phyloP scores from a whole-genome alignment of 2,329 filamentous ascomycete species.

The Fusarium pseudonygamai region DNA sequence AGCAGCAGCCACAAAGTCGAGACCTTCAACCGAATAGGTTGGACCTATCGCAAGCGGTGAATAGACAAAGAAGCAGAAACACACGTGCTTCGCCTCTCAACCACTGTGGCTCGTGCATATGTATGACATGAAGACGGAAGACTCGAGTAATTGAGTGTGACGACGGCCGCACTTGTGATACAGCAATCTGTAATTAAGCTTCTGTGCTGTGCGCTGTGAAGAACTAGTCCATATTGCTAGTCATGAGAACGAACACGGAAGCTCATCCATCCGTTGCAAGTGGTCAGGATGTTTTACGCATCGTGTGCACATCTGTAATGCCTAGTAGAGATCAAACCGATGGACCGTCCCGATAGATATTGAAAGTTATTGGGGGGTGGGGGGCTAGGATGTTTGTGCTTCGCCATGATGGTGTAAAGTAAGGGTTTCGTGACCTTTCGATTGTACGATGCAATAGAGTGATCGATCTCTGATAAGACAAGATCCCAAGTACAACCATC shows the following conservation, averaged over 20 bases:
- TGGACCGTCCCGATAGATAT: neutral
- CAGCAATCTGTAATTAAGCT: neutral
- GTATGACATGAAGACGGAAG: neutral
- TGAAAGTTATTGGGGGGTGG: neutral
- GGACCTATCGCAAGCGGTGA: neutral
- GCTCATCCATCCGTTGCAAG: neutral
- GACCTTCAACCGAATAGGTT: neutral
- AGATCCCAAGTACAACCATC: constrained; percentile 6
- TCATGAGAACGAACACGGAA: neutral
- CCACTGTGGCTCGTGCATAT: neutral
- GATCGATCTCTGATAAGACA: neutral
- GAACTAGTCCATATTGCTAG: neutral
- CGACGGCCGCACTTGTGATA: neutral
- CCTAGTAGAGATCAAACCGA: constrained; percentile 1
- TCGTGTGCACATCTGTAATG: neutral
- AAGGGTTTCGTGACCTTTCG: neutral
- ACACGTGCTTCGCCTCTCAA: neutral
- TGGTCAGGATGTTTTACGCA: neutral
- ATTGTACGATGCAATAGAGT: neutral
- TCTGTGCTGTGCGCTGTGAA: neutral
- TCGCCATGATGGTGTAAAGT: neutral
- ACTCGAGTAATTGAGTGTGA: neutral
- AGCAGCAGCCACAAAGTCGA: neutral
- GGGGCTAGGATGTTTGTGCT: neutral
- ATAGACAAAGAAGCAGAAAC: neutral